Base-by-base conservation (phyloP, 2,329 filamentous ascomycete genomes). In the Venturia asperata region DNA sequence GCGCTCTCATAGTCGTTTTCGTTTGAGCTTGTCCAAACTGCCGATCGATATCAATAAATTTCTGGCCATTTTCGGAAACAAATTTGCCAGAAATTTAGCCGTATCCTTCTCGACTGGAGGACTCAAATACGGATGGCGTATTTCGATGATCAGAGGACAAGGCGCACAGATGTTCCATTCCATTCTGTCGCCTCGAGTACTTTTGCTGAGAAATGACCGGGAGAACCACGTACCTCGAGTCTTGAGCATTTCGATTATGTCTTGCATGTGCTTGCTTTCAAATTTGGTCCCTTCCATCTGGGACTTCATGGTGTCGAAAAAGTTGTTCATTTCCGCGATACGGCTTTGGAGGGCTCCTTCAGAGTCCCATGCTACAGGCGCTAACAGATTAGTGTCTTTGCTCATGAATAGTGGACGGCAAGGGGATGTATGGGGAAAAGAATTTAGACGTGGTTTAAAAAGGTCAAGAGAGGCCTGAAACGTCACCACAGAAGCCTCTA, bases 191-290 rank as follows among this genome's bases (percentile, higher is more conserved):
- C 15, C 39, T 41, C 39, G 9, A 41, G 39, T 41, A 6, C 39
- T 2, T 2, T 41, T 15, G 11, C 15, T 15, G 9, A 11, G 9
- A 45, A n/a, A n/a, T 19, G 42, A 6, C 42, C 5, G 42, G 42
- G 42, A 6, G 17, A 45, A 19, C 2, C 17, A 85, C 83, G 85
- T 80, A 94, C 91, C 85, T 82, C 87, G 85, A 63, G 81, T 83
- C 73, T 93, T 95, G 69, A 90, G 88, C 11, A 90, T 70, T 19
- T 88, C 85, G 58, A 95, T 81, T 0, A 87, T 84, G 68, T 94
- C 88, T 70, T 93, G 91, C 67, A 91, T 80, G 5, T 81, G 83
- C 65, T 84, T 87, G 70, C 85, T 87, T 64, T 91, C 87, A 49
- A 82, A 83, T 13, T 88, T 82, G 27, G 89, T 87, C 41, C 83